Base-by-base conservation (phyloP, 257 asterid species). In the Handroanthus guayacan region DNA sequence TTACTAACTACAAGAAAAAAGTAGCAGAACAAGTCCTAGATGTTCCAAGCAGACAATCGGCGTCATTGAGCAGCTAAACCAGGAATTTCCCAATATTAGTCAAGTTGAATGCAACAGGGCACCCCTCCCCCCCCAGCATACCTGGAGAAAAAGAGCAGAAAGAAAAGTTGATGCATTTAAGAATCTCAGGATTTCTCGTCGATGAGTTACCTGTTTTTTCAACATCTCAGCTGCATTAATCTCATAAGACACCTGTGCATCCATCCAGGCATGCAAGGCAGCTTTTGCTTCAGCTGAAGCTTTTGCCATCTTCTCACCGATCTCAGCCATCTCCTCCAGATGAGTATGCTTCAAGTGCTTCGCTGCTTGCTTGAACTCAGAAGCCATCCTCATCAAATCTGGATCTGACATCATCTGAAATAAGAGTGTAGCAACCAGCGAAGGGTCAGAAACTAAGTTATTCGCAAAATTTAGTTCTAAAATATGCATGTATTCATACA, bases 341-440 rank as follows among this genome's bases (percentile, higher is more conserved):
- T 90, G 92, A 25, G 96, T 87, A 78, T 93, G 91, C 82, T 95
- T 93, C 91, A 95, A 84, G 86, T 90, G 93, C 85, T 93, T 97
- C 4, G 99, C 95, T 82, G 98, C 98, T 73, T 63, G 81, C 84
- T 80, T 95, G 55, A 95, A 74, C 80, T 93, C 98, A 39, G 99
- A 79, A 78, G 98, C 99, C 99, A 95, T 93, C 78, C 82, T 87
- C 78, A 95, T 74, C 79, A 95, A 75, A 17, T 95, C 97, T 1
- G 99, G 99, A 89, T 95, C 93, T 16, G 99, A 95, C 98, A 93
- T 93, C 99, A 95, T 90, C 99, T 95, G 90, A 79, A 80, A 72
- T 38, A 75, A 51, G 73, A 75, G 57, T 9, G 76, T n/a, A n/a
- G 70, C 64, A 71, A 66, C 61, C 62, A 66, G n/a, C 75, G 25